Evolutionary conservation across 257 asterid genomes (phyloP).

Genomic region (Solanum dulcamara): DNA sequence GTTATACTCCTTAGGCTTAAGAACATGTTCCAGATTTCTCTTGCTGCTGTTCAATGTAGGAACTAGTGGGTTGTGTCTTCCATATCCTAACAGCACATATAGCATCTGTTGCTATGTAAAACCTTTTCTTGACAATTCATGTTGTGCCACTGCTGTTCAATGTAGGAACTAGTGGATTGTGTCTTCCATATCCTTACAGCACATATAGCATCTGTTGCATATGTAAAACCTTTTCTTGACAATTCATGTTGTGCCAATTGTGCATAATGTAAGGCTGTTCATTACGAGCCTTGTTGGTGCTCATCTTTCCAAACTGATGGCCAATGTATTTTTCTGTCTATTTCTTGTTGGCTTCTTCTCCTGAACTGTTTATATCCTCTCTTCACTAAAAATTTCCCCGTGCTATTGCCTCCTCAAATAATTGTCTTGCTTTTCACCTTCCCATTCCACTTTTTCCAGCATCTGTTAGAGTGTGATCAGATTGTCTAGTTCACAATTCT

Average conservation of each 20-base stretch:
- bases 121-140: background rate
- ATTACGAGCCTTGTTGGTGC: background rate
- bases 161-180: background rate
- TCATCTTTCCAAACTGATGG: background rate
- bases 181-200: background rate
- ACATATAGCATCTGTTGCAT: background rate
- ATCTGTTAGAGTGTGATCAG: background rate
- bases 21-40: background rate
- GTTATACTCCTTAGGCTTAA: background rate
- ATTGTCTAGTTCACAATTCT: background rate
- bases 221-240: background rate
- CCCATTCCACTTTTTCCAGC: background rate
- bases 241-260: background rate
- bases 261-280: background rate
- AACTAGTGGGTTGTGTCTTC: background rate
- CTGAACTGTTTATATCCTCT: background rate
- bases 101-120: background rate
- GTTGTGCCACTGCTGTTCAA: background rate
- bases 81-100: background rate
- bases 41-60: background rate
- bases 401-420: background rate
- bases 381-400: background rate
- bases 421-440: background rate
- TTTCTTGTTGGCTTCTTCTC: background rate
- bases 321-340: background rate